These are phyloP conservation scores for Pyrus betulifolia DNA, from an alignment of 306 rosid species.

Conservation along the genomic window DNA sequence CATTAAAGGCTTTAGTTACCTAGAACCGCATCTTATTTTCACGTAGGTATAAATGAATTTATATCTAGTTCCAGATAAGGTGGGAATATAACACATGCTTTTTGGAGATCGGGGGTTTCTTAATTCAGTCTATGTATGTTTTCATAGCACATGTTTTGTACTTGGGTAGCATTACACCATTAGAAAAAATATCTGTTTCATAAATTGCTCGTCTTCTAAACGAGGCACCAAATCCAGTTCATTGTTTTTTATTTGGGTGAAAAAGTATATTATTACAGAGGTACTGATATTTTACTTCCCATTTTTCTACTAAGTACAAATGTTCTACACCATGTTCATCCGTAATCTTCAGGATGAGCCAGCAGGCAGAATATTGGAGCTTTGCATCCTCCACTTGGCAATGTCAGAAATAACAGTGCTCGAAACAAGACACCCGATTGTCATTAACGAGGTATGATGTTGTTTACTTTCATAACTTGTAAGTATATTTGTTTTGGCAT, in stretches of 20 bases:
- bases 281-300: neutral
- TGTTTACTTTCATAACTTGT: neutral
- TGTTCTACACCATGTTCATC: neutral
- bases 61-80: neutral
- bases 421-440: slow-evolving; percentile 71
- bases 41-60: neutral
- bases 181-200: neutral
- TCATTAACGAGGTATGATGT: slow-evolving; percentile 67
- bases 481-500: neutral
- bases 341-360: slow-evolving; percentile 49
- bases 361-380: slow-evolving; percentile 78
- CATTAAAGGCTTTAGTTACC: neutral
- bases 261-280: neutral
- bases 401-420: slow-evolving; percentile 75
- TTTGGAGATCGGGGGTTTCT: neutral
- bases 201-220: neutral
- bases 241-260: neutral
- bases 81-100: neutral
- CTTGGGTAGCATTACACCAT: neutral
- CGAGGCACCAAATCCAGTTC: neutral
- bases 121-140: neutral
- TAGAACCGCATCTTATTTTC: neutral
- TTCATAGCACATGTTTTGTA: neutral
- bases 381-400: slow-evolving; percentile 89
- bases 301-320: neutral